Percentiles rank a stretch among this genome's conserved stretches.
Conservation (phyloP, 2,329 filamentous ascomycete genomes). For the Diplodia intermedia region DNA sequence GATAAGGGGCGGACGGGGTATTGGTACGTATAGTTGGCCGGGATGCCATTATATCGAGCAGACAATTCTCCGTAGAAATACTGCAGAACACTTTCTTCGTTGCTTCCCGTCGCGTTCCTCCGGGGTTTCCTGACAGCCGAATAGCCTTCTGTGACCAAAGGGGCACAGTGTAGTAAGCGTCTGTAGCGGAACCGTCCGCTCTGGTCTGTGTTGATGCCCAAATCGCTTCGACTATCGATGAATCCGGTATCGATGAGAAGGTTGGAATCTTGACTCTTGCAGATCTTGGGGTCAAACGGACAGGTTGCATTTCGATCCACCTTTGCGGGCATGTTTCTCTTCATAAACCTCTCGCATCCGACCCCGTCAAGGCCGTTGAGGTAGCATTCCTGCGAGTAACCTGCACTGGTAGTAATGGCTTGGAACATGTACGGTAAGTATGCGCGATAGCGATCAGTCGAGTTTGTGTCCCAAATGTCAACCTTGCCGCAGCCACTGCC, state of each 20-base stretch:
- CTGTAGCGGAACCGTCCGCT: slow-evolving; percentile 32
- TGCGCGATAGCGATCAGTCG: not conserved
- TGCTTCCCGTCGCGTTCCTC: too few relatives aligned
- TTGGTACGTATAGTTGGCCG: too few relatives aligned
- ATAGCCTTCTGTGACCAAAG: slow-evolving; percentile 19
- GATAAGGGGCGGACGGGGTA: too few relatives aligned
- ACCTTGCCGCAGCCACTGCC: not conserved
- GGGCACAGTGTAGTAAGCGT: slow-evolving; percentile 32
- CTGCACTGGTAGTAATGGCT: not conserved
- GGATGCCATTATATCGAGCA: too few relatives aligned
- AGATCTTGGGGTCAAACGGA: slow-evolving; percentile 34
- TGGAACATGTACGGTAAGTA: not conserved
- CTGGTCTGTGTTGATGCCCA: slow-evolving; percentile 37
- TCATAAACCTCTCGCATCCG: slow-evolving; percentile 29
- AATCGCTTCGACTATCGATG: slow-evolving; percentile 36
- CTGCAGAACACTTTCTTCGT: not conserved
- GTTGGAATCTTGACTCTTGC: slow-evolving; percentile 32
- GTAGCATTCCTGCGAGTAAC: slow-evolving; percentile 26
- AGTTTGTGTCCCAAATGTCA: not conserved
- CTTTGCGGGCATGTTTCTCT: slow-evolving; percentile 23
- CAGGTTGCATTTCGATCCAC: slow-evolving; percentile 32
- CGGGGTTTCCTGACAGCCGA: not conserved
- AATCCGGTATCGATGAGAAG: slow-evolving; percentile 37
- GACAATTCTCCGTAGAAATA: not conserved
- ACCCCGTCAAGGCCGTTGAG: not conserved